Conservation (phyloP, 192 early-diverging fungal genomes). For the Coemansia sp. region DNA sequence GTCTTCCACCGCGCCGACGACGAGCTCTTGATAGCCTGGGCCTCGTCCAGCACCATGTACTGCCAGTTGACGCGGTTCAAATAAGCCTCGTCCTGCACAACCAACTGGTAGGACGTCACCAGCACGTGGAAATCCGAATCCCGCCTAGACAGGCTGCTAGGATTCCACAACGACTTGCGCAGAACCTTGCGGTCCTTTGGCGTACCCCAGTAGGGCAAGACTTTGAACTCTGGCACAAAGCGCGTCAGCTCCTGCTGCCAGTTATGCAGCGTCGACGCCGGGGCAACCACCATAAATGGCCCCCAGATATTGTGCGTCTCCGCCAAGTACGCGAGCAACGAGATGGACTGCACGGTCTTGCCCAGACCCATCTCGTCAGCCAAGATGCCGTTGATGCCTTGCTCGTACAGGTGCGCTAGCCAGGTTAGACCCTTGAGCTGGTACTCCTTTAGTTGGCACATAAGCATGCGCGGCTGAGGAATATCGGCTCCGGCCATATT, state of each 20-base stretch:
- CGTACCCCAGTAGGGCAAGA: conserved; percentile 90
- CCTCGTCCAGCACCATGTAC: conserved; percentile 96
- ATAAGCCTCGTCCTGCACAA: conserved; percentile 80
- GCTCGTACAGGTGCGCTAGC: conserved; percentile 85
- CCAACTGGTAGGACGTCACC: conserved; percentile 90
- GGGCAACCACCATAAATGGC: conserved; percentile 89
- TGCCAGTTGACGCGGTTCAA: conserved; percentile 90
- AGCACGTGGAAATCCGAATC: conserved; percentile 87
- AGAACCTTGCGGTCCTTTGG: conserved; percentile 81
- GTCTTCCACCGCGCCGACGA: conserved; percentile 86
- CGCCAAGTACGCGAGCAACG: conserved; percentile 85
- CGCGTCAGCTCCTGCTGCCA: conserved; percentile 89
- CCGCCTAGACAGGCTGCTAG: conserved; percentile 72
- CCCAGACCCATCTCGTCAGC: conserved; percentile 88
- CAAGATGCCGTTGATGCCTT: conserved; percentile 90
- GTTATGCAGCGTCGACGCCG: conserved; percentile 88
- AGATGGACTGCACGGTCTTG: conserved; percentile 91
- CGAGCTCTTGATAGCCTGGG: conserved; percentile 94
- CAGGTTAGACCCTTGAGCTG: conserved; percentile 86
- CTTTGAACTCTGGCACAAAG: conserved; percentile 80
- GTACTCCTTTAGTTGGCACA: conserved; percentile 83
- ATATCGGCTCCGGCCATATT: conserved; percentile 77
- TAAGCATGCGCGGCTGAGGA: conserved; percentile 83
- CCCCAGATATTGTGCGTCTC: conserved; percentile 90
- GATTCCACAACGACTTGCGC: conserved; percentile 75